Percentiles rank a stretch among this genome's conserved stretches.
Evolutionary conservation across 805 yeast species (phyloP).

Genomic region (Candida quercuum): DNA sequence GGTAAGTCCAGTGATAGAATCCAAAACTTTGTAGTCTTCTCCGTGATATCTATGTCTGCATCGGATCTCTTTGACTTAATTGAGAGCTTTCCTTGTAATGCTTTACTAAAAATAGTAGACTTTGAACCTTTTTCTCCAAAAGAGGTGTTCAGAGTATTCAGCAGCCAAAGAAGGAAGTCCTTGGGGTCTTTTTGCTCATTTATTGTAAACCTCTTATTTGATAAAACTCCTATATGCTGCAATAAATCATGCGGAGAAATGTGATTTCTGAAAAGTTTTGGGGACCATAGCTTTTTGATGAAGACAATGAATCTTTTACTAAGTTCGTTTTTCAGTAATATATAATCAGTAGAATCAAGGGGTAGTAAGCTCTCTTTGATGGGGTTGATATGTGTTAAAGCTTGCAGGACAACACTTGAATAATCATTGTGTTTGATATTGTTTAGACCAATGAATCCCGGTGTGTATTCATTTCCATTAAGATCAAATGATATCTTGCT

Average conservation of each 20-base stretch:
- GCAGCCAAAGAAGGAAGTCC: conserved; percentile 52
- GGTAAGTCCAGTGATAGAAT: conserved; percentile 58
- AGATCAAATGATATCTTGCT: conserved; percentile 33
- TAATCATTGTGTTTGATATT: conserved; percentile 47
- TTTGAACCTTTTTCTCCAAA: conserved; percentile 10
- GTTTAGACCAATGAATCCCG: conserved; percentile 65
- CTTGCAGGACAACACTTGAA: conserved; percentile 51
- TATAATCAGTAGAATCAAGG: conserved; percentile 10
- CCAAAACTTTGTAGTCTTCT: conserved; percentile 37
- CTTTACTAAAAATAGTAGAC: conserved; percentile 25
- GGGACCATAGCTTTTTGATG: conserved; percentile 60
- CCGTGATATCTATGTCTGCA: conserved; percentile 19
- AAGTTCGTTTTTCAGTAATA: conserved; percentile 27
- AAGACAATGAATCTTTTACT: conserved; percentile 39
- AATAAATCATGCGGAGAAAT: conserved; percentile 65
- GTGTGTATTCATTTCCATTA: conserved; percentile 39
- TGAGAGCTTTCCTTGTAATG: conserved; percentile 51
- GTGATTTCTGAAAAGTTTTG: conserved; percentile 50
- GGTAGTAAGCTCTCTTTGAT: conserved; percentile 44
- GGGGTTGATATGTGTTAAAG: conserved; percentile 46
- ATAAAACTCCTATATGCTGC: conserved; percentile 38
- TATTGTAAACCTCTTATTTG: conserved; percentile 38
- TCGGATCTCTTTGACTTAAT: conserved; percentile 24
- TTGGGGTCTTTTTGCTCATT: conserved; percentile 46
- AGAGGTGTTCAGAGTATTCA: conserved; percentile 39